phyloP scores from a whole-genome alignment of 371 early-diverging fungal species.

The Mucor saturninus region DNA sequence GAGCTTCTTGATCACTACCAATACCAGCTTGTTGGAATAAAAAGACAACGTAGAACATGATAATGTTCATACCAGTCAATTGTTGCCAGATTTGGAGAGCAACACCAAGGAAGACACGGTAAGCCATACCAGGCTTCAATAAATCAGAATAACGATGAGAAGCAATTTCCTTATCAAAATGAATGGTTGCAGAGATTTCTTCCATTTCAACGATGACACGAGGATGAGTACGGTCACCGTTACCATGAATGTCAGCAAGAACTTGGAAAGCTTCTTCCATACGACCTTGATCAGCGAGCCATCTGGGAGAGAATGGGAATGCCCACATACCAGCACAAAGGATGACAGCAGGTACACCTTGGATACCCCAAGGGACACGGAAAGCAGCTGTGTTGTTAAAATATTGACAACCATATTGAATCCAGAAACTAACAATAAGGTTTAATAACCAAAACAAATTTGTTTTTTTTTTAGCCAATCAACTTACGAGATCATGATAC shows the following conservation, averaged over 20 bases:
- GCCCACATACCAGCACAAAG: constrained; percentile 68
- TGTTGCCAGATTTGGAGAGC: constrained; percentile 77
- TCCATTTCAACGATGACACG: constrained; percentile 61
- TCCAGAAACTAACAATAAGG: constrained; percentile 25
- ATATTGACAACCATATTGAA: constrained; percentile 31
- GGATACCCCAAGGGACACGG: constrained; percentile 84
- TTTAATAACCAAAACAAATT: background rate
- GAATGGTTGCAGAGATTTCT: constrained; percentile 72
- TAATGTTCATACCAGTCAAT: constrained; percentile 76
- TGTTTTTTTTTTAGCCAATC: background rate
- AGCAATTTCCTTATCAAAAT: constrained; percentile 73
- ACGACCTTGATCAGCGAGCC: constrained; percentile 59
- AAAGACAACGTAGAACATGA: constrained; percentile 54
- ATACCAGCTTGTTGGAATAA: constrained; percentile 51
- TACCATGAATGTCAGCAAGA: constrained; percentile 55
- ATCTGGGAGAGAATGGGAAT: constrained; percentile 43
- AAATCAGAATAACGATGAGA: constrained; percentile 27
- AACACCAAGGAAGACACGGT: constrained; percentile 74
- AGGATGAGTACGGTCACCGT: constrained; percentile 42
- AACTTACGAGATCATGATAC: constrained; percentile 56
- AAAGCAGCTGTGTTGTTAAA: constrained; percentile 56
- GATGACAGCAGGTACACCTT: constrained; percentile 78
- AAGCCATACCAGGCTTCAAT: constrained; percentile 51
- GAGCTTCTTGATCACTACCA: constrained; percentile 37
- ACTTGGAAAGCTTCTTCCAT: constrained; percentile 58